Evolutionary conservation across 2,329 filamentous ascomycete genomes (phyloP).

Genomic region (Epichloe elymi): DNA sequence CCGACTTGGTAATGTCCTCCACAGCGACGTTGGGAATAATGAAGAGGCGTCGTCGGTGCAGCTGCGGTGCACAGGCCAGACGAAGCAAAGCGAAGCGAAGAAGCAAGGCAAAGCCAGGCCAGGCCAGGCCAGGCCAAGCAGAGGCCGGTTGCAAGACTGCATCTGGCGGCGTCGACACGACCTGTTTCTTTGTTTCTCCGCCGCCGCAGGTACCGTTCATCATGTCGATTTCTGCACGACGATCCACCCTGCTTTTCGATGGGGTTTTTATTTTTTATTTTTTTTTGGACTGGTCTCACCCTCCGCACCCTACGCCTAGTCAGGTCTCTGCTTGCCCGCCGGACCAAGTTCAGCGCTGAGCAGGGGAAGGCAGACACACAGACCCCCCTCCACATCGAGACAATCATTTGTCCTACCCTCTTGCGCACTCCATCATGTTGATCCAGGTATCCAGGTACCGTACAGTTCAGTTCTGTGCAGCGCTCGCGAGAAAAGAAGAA

Average conservation of each 20-base stretch:
- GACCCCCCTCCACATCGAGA: slow-evolving; percentile 19
- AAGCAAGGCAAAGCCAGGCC: not conserved
- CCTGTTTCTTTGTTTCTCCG: slow-evolving; percentile 11
- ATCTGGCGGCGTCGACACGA: slow-evolving; percentile 5
- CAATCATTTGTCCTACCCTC: slow-evolving; percentile 18
- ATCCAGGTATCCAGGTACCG: slow-evolving; percentile 16
- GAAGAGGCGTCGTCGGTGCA: slow-evolving; percentile 3
- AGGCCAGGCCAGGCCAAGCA: not conserved
- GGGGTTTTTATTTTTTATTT: not conserved
- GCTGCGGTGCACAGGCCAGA: slow-evolving; percentile 3
- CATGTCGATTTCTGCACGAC: slow-evolving; percentile 17
- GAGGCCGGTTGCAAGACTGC: not conserved
- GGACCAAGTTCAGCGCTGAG: slow-evolving; percentile 2
- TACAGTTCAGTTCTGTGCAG: not conserved
- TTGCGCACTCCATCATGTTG: slow-evolving; percentile 15
- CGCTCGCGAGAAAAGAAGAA: slow-evolving; percentile 14
- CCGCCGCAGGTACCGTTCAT: slow-evolving; percentile 16
- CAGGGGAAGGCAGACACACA: slow-evolving; percentile 19
- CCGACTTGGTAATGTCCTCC: slow-evolving; percentile 2
- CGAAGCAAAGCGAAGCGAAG: slow-evolving; percentile 5
- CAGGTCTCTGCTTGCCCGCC: slow-evolving; percentile 2
- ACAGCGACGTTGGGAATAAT: not conserved
- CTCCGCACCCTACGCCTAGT: slow-evolving; percentile 8
- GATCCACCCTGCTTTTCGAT: slow-evolving; percentile 11
- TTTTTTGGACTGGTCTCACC: slow-evolving; percentile 6